A percentile compares a stretch with the other conserved stretches of the same genome.
phyloP scores from a whole-genome alignment of 495 filamentous ascomycete genomes.

The Beverwykella pulmonaria region DNA sequence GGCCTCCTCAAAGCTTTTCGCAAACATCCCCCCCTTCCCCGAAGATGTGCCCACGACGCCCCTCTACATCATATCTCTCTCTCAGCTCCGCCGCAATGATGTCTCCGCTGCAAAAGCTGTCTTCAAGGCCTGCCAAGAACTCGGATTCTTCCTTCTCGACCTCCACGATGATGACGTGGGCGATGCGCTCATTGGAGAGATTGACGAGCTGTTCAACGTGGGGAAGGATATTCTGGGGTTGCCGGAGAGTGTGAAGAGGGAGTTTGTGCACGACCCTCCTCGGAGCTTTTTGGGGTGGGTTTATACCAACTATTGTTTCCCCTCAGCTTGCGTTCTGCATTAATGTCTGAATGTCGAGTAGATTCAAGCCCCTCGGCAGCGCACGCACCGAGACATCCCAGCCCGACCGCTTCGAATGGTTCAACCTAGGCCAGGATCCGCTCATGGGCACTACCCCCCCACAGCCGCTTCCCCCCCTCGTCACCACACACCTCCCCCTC shows the following conservation, averaged over 20 bases:
- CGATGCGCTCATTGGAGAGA: conserved; percentile 1
- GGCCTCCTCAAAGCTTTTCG: conserved; percentile 25
- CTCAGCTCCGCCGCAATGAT: background rate
- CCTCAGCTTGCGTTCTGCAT: no score
- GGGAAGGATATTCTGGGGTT: conserved; percentile 15
- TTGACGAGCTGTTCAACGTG: conserved; percentile 16
- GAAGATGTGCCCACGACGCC: conserved; percentile 10
- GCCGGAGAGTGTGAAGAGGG: conserved; percentile 8
- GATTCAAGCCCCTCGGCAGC: conserved; percentile 21
- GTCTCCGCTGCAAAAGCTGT: conserved; percentile 3
- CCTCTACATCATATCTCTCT: conserved; percentile 2
- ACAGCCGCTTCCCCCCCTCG: conserved; percentile 8
- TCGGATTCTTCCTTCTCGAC: conserved; percentile 27
- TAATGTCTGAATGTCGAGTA: background rate
- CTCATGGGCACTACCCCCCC: conserved; percentile 2
- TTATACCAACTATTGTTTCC: no score
- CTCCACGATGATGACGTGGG: conserved; percentile 12
- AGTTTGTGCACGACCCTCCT: conserved; percentile 11
- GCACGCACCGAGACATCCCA: conserved; percentile 20
- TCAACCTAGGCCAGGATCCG: conserved; percentile 19
- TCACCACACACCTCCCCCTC: background rate
- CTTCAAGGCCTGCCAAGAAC: conserved; percentile 16
- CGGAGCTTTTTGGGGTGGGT: conserved; percentile 21
- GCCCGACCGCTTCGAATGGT: conserved; percentile 26
- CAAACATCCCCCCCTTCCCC: conserved; percentile 13